These are phyloP conservation scores for Aureobasidium lini DNA, from an alignment of 2,329 filamentous ascomycete genomes.

Conservation along the genomic window DNA sequence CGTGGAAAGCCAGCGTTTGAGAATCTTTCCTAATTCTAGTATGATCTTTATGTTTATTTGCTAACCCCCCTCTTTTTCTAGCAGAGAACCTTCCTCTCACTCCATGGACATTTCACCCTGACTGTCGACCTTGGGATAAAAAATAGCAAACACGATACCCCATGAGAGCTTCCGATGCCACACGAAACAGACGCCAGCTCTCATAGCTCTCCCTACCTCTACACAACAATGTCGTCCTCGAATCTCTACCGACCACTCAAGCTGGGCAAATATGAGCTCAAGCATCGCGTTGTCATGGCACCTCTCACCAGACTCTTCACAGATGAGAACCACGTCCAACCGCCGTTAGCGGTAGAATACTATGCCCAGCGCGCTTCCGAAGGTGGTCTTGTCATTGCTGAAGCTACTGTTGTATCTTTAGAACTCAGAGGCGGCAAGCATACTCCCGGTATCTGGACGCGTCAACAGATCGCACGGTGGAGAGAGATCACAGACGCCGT, in stretches of 20 bases:
- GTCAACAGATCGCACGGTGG: conserved; percentile 52
- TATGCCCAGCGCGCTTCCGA: conserved; percentile 24
- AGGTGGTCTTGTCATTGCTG: conserved; percentile 52
- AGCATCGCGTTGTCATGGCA: conserved; percentile 46
- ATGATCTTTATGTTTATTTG: neutral
- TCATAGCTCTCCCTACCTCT: neutral
- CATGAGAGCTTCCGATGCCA: neutral
- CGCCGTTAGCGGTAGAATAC: conserved; percentile 12
- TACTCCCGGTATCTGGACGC: conserved; percentile 50
- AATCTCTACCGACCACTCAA: conserved; percentile 35
- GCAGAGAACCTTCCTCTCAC: neutral
- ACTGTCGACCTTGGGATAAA: neutral
- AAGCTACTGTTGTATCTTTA: conserved; percentile 46
- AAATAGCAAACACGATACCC: neutral
- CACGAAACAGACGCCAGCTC: neutral
- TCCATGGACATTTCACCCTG: neutral
- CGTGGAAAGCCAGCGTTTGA: neutral
- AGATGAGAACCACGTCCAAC: conserved; percentile 41
- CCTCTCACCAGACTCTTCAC: conserved; percentile 47
- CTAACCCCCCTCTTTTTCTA: neutral
- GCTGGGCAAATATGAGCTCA: conserved; percentile 35
- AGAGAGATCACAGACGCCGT: conserved; percentile 53
- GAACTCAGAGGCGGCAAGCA: conserved; percentile 42
- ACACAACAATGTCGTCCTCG: conserved; percentile 1
- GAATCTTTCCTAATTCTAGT: neutral